Evolutionary conservation across 176 grass and related monocot species (phyloP).

Genomic region (Elymus sibiricus): DNA sequence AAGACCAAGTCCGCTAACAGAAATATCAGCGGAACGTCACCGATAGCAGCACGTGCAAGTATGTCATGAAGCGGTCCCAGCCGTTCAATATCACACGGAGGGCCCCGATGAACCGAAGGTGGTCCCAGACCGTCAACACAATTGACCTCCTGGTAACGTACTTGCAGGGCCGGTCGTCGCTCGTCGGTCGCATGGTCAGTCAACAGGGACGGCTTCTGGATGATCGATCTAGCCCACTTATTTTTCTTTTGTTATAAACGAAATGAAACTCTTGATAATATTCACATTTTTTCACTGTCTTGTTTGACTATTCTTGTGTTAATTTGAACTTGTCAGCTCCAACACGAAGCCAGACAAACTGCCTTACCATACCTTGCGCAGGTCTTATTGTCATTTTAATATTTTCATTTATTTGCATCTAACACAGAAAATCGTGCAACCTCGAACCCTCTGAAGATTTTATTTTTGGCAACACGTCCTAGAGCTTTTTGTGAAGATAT

Average conservation of each 20-base stretch:
- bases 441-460: background rate
- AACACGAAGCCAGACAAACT: background rate
- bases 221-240: background rate
- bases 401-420: background rate
- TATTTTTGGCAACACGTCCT: background rate
- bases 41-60: background rate
- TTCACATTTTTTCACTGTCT: background rate
- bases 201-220: conserved; percentile 27
- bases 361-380: too few species aligned
- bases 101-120: background rate
- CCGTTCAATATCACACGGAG: background rate
- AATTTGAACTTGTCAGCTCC: background rate
- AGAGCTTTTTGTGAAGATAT: background rate
- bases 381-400: background rate
- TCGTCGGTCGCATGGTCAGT: conserved; percentile 6
- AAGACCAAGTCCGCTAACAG: background rate
- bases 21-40: background rate
- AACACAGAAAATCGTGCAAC: background rate
- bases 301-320: background rate
- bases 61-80: background rate
- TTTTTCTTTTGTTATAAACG: background rate
- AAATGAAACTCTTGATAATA: background rate
- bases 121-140: background rate
- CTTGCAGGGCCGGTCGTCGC: background rate
- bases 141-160: background rate